Evolutionary conservation across 2,329 filamentous ascomycete genomes (phyloP), one percentile per base, ranked within the genome.

Genomic region (Cryphonectria parasitica): DNA sequence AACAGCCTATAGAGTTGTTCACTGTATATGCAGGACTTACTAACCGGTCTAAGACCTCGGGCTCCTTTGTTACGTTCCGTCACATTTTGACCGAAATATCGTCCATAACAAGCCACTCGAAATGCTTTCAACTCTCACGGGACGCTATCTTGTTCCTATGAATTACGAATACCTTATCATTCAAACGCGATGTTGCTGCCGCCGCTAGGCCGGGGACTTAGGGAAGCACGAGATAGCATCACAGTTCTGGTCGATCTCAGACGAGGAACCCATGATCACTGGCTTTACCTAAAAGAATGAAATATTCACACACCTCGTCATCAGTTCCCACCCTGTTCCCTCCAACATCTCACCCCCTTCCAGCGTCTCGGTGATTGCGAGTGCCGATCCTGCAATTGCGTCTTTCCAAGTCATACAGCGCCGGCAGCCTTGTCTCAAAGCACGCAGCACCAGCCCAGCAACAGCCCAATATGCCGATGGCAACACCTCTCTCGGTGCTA

Each of bases 141-240:
- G 4, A 3, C n/a, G 1, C 52, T 10, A 25, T 34, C 54, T 5
- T 58, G 13, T 28, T 34, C 54, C 25, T 28, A 28, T 13, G 52
- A 17, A 25, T 4, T 3, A 25, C 11, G 7, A 58, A 58, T 28
- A 39, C 43, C 49, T 65, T 22, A 52, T 22, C 28, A 56, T 17
- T 52, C 34, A 39, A 11, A 19, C 34, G 22, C 31, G 3, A 8
- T 36, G 31, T 25, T 58, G 52, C 65, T 66, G 36, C 64, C 28
- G 56, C 41, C 25, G 8, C 25, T 22, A 39, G 28, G 31, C 64
- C 70, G 70, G 70, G 70, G 70, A 72, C 64, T 72, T 72, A 72
- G 61, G 67, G 28, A 61, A 56, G 10, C 17, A 15, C 22, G 28
- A 25, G 36, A 45, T 41, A 22, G 13, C 25, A 19, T 43, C 31